A percentile compares a stretch with the other conserved stretches of the same genome.
Evolutionary conservation across 225 moss, liverwort and hornwort species (phyloP).

Genomic region (Takakia lepidozioides): DNA sequence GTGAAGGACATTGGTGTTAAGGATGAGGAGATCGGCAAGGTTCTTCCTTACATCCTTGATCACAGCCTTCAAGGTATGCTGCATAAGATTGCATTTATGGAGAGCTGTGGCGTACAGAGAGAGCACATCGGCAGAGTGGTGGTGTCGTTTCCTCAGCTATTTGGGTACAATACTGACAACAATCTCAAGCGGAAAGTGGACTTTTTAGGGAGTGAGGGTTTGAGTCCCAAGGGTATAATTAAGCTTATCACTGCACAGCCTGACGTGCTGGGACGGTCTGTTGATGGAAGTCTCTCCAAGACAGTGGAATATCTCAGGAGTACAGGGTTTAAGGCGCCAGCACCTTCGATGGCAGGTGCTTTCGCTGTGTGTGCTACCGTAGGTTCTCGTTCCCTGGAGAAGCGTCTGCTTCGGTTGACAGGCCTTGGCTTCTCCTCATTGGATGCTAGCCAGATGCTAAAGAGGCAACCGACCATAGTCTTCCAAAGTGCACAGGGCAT

Average conservation of each 20-base stretch:
- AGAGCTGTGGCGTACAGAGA: conserved; percentile 38
- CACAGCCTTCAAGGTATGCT: conserved; percentile 29
- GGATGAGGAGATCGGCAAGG: conserved; percentile 22
- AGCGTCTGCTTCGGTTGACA: conserved; percentile 3
- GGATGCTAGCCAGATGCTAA: conserved; percentile 5
- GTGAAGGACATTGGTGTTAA: conserved; percentile 28
- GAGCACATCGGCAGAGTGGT: conserved; percentile 35
- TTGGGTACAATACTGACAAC: conserved; percentile 30
- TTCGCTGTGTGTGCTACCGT: conserved; percentile 6
- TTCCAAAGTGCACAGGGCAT: conserved; percentile 2
- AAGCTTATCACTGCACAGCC: conserved; percentile 36
- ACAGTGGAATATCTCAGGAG: conserved; percentile 33
- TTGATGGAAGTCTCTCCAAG: conserved; percentile 38
- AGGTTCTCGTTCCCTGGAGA: conserved; percentile 3
- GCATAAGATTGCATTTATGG: conserved; percentile 41
- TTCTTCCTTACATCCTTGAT: conserved; percentile 33
- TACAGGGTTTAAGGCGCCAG: conserved; percentile 15
- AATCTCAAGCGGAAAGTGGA: conserved; percentile 37
- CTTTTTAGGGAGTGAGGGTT: conserved; percentile 34
- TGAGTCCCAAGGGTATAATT: conserved; percentile 28
- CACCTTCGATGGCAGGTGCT: background rate
- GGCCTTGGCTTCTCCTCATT: background rate
- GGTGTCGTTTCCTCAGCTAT: conserved; percentile 29
- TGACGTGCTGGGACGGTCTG: conserved; percentile 24
- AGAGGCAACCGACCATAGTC: conserved; percentile 1